These are phyloP conservation scores for Mycena vitilis DNA, from an alignment of 768 basidiomycete species.

Conservation along the genomic window DNA sequence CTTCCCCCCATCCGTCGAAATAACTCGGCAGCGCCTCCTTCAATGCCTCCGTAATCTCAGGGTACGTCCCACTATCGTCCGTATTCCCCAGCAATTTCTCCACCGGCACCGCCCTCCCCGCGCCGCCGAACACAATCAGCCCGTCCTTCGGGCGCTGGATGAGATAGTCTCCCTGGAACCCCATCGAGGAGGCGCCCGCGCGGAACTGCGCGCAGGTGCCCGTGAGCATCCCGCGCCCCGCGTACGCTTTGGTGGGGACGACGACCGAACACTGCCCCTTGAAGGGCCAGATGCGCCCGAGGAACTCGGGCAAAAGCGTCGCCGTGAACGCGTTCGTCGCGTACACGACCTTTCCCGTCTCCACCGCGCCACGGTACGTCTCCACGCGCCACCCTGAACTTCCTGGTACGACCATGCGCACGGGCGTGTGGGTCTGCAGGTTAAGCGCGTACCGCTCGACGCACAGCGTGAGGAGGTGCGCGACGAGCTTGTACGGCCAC, in stretches of 20 bases:
- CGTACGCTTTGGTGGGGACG: conserved; percentile 38
- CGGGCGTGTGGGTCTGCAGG: conserved; percentile 45
- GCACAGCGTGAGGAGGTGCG: conserved; percentile 36
- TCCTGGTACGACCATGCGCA: conserved; percentile 11
- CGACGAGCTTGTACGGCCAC: conserved; percentile 40
- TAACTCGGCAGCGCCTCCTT: conserved; percentile 36
- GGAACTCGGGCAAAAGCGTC: conserved; percentile 48
- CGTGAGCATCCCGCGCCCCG: conserved; percentile 36
- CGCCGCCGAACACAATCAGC: conserved; percentile 40
- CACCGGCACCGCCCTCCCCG: conserved; percentile 29
- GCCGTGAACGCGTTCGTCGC: conserved; percentile 61
- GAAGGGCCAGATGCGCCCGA: conserved; percentile 41
- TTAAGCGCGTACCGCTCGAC: conserved; percentile 39
- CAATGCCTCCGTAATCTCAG: conserved; percentile 41
- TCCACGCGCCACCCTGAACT: conserved; percentile 38
- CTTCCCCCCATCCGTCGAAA: conserved; percentile 43
- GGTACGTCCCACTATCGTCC: conserved; percentile 36
- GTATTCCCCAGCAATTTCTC: conserved; percentile 36
- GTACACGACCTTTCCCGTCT: conserved; percentile 51
- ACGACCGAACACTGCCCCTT: conserved; percentile 38
- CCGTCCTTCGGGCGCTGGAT: conserved; percentile 43
- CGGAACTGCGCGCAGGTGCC: conserved; percentile 33
- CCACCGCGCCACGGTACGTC: conserved; percentile 50
- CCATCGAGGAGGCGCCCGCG: not conserved
- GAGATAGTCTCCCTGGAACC: conserved; percentile 38